Base-by-base conservation (phyloP, 2,329 filamentous ascomycete genomes). In the Trichoderma harzianum region DNA sequence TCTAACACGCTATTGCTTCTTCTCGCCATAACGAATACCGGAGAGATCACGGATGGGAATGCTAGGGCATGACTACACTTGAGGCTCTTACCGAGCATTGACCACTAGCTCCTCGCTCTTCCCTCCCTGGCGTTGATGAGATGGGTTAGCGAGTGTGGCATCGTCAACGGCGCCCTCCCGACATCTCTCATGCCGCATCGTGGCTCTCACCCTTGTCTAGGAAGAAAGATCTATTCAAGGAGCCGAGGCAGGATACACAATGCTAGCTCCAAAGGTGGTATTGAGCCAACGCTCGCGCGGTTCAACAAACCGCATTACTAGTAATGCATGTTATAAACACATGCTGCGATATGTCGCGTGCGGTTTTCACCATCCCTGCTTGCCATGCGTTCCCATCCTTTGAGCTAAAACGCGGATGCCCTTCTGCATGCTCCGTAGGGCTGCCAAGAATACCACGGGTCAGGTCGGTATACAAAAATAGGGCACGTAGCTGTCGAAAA, bases 341-440 rank as follows among this genome's bases (percentile, higher is more conserved):
- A 47, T 69, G 53, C 53, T 51, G 26, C 26, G 55, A 61, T 32
- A 51, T 16, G 36, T 69, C 36, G 36, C 65, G 21, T 60, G 65
- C 55, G n/a, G 32, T 43, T 18, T 47, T 7, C 21, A 14, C 11
- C n/a, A 47, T 30, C 65, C 55, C 53, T 47, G 65, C 43, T 24
- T 47, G 65, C 65, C 65, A 60, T 69, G 65, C 36, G 53, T 61
- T 69, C 65, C 36, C 36, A 24, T 51, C 65, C 36, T 32, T 32
- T 47, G 14, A 60, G n/a, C 55, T 60, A 69, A 60, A 58, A 21
- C 55, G 51, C 65, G 28, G 65, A 61, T 69, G 53, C 5, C 55
- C 32, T 60, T 60, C n/a, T 69, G 34, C 64, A 58, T 67, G 7
- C 36, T 60, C 34, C 65, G 14, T 69, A 69, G 65, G 65, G 65